Percentiles rank a stretch among this genome's conserved stretches.
phyloP scores from a whole-genome alignment of 371 early-diverging fungal genomes.

The Lichtheimia ramosa region DNA sequence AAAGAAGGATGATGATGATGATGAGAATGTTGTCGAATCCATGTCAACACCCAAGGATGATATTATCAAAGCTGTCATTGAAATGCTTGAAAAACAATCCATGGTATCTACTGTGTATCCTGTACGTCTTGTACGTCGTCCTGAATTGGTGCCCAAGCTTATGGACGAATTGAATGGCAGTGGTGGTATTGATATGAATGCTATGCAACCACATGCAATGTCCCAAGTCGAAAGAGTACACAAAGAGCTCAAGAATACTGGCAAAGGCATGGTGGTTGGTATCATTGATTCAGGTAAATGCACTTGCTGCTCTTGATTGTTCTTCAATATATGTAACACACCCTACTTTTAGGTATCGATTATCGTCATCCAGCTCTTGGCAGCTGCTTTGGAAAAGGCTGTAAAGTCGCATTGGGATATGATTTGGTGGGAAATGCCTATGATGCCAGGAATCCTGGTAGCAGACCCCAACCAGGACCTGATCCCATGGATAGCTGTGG shows the following conservation, averaged over 20 bases:
- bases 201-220: slow-evolving; percentile 35
- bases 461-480: slow-evolving; percentile 20
- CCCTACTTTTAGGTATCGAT: not conserved
- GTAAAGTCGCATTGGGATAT: slow-evolving; percentile 58
- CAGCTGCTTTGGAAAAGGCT: slow-evolving; percentile 2
- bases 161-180: no score
- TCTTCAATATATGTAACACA: no score
- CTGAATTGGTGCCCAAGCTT: not conserved
- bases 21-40: not conserved
- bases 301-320: not conserved
- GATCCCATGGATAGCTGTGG: slow-evolving; percentile 65
- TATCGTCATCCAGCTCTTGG: slow-evolving; percentile 7
- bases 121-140: slow-evolving; percentile 26
- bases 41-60: slow-evolving; percentile 9
- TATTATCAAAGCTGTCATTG: slow-evolving; percentile 12
- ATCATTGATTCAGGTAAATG: slow-evolving; percentile 68
- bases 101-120: slow-evolving; percentile 34
- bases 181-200: not conserved
- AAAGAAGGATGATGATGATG: not conserved
- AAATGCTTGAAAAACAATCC: slow-evolving; percentile 22
- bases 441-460: slow-evolving; percentile 8
- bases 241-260: slow-evolving; percentile 44
- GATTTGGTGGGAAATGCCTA: slow-evolving; percentile 62
- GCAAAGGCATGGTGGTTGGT: slow-evolving; percentile 71
- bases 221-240: slow-evolving; percentile 48